Evolutionary conservation across 257 asterid genomes (phyloP).

Genomic region (Gentiana dahurica): DNA sequence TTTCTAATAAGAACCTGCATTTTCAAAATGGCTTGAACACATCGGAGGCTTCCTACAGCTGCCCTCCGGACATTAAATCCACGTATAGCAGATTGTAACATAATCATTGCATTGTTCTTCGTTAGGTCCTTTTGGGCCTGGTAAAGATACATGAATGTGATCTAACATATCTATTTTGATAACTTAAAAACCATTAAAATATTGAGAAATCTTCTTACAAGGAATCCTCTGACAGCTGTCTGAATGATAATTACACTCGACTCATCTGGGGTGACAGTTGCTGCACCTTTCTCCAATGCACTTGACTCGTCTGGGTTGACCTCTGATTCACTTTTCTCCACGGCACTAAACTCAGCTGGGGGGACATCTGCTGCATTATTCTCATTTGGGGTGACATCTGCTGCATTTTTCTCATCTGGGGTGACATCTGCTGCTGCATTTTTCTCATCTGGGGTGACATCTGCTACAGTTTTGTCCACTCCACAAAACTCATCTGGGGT

Average conservation of each 20-base stretch:
- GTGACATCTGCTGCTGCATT: no score
- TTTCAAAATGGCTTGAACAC: slow-evolving; percentile 81
- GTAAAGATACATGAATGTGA: slow-evolving; percentile 8
- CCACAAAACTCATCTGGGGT: slow-evolving; percentile 29
- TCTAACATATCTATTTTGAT: slow-evolving; percentile 4
- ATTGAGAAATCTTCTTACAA: slow-evolving; percentile 38
- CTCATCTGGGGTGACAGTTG: slow-evolving; percentile 39
- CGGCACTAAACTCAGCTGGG: slow-evolving; percentile 30
- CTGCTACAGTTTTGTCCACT: no score
- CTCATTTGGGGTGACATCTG: slow-evolving; percentile 1
- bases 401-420: slow-evolving; percentile 2
- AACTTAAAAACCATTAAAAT: slow-evolving; percentile 2
- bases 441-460: no score
- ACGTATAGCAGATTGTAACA: slow-evolving; percentile 90
- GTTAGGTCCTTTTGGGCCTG: slow-evolving; percentile 59
- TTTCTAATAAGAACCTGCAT: slow-evolving; percentile 89
- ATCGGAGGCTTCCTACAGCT: slow-evolving; percentile 91
- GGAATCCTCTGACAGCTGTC: slow-evolving; percentile 56
- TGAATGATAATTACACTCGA: slow-evolving; percentile 46
- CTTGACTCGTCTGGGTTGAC: no score
- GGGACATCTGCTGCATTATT: slow-evolving; percentile 20
- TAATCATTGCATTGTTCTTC: slow-evolving; percentile 51
- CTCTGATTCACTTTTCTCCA: no score
- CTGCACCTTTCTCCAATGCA: slow-evolving; percentile 18
- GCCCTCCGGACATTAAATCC: slow-evolving; percentile 82